A percentile compares a stretch with the other conserved stretches of the same genome.
Conservation (phyloP, 2,329 filamentous ascomycete genomes). For the Aspergillus arachidicola region DNA sequence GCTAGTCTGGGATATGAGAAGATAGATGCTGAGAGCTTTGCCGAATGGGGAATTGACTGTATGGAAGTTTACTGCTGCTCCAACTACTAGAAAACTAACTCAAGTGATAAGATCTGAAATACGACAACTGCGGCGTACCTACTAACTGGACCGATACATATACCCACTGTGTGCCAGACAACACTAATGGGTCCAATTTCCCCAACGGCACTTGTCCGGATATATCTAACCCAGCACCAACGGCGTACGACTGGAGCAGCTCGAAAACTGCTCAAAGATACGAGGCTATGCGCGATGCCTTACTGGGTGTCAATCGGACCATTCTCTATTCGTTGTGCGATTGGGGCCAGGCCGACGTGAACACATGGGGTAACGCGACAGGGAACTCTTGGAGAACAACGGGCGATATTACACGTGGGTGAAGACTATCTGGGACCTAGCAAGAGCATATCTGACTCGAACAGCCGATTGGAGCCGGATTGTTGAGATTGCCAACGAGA, state of each 20-base stretch:
- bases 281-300: slow-evolving; percentile 55
- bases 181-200: slow-evolving; percentile 32
- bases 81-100: slow-evolving; percentile 3
- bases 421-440: too few species aligned
- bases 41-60: slow-evolving; percentile 62
- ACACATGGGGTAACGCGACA: slow-evolving; percentile 53
- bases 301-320: slow-evolving; percentile 46
- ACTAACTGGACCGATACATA: slow-evolving; percentile 43
- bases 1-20: slow-evolving; percentile 60
- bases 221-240: slow-evolving; percentile 40
- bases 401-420: slow-evolving; percentile 35
- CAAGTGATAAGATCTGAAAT: slow-evolving; percentile 53
- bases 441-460: neutral
- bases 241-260: slow-evolving; percentile 54
- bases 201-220: slow-evolving; percentile 48
- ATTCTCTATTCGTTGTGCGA: slow-evolving; percentile 58
- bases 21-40: slow-evolving; percentile 61
- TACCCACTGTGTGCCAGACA: slow-evolving; percentile 45
- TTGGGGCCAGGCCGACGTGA: slow-evolving; percentile 57
- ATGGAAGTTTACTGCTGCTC: neutral
- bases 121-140: slow-evolving; percentile 58
- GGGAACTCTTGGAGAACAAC: slow-evolving; percentile 51
- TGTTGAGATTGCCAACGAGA: slow-evolving; percentile 52
- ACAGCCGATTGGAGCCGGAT: slow-evolving; percentile 30
- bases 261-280: slow-evolving; percentile 54